These are phyloP conservation scores for Poa annua DNA, from an alignment of 176 grass and related monocot genomes.

Conservation along the genomic window DNA sequence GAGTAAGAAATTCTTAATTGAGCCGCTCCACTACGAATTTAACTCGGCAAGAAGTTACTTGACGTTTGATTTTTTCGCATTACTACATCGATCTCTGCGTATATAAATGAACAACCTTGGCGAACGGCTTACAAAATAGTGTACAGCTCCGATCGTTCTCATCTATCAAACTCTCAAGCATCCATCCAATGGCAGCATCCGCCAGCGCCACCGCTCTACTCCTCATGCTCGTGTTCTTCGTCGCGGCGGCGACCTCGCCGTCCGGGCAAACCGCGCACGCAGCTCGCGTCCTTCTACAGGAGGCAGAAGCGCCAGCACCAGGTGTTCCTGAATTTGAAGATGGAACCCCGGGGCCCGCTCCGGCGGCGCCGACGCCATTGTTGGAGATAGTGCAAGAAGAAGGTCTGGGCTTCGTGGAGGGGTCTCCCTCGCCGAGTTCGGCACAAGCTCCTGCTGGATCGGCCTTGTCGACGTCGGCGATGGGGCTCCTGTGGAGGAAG, in stretches of 20 bases:
- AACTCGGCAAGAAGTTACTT: neutral
- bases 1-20: neutral
- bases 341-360: neutral
- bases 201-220: neutral
- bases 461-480: neutral
- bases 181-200: neutral
- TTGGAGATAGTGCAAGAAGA: neutral
- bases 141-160: neutral
- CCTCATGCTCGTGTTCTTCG: neutral
- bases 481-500: slow-evolving; percentile 17
- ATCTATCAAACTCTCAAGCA: neutral
- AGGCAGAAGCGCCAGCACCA: neutral
- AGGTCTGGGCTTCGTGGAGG: neutral
- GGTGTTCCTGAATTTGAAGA: neutral
- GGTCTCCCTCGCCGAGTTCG: neutral
- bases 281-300: neutral
- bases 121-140: neutral
- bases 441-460: neutral
- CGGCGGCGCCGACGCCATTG: neutral
- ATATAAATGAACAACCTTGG: neutral
- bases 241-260: neutral
- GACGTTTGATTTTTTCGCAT: neutral
- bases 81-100: neutral
- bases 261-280: neutral
- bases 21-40: neutral